phyloP scores from a whole-genome alignment of 768 basidiomycete genomes.

The Trametes cingulata region DNA sequence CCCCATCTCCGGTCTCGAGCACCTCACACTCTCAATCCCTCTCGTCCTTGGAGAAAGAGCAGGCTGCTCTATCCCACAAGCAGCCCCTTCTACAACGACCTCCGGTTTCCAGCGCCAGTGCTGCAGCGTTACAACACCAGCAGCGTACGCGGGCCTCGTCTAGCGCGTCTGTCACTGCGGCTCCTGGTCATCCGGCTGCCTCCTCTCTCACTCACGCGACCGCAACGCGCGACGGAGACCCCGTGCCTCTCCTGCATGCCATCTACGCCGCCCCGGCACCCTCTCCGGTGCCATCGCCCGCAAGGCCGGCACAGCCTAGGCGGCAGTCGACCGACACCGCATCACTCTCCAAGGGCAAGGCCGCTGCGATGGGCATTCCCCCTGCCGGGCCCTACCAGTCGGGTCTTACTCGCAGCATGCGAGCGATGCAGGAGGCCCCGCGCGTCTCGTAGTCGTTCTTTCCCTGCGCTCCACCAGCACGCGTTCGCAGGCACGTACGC shows the following conservation, averaged over 20 bases:
- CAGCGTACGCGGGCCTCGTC: constrained; percentile 25
- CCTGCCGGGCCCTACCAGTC: constrained; percentile 17
- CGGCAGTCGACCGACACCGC: constrained; percentile 6
- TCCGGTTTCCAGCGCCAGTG: constrained; percentile 17
- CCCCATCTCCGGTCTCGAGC: constrained; percentile 22
- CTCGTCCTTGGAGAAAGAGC: constrained; percentile 8
- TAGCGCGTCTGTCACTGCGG: constrained; percentile 3
- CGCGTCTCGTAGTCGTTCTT: constrained; percentile 14
- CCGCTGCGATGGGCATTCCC: constrained; percentile 4
- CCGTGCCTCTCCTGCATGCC: constrained; percentile 8
- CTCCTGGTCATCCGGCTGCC: neutral
- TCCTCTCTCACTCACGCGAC: constrained; percentile 10
- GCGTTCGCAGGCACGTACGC: neutral
- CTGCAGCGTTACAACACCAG: constrained; percentile 20
- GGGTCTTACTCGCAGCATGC: constrained; percentile 24
- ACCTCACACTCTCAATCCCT: constrained; percentile 5
- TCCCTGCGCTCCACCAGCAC: neutral
- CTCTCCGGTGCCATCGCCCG: constrained; percentile 8
- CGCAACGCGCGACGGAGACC: constrained; percentile 20
- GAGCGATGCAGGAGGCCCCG: constrained; percentile 25
- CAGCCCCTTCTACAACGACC: constrained; percentile 16
- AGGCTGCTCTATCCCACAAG: constrained; percentile 2
- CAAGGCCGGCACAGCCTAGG: constrained; percentile 15
- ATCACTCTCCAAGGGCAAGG: constrained; percentile 12
- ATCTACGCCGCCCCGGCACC: constrained; percentile 9